Evolutionary conservation across 768 basidiomycete genomes (phyloP), one percentile per base, ranked within the genome.

Genomic region (Leccinum pellstonianum): DNA sequence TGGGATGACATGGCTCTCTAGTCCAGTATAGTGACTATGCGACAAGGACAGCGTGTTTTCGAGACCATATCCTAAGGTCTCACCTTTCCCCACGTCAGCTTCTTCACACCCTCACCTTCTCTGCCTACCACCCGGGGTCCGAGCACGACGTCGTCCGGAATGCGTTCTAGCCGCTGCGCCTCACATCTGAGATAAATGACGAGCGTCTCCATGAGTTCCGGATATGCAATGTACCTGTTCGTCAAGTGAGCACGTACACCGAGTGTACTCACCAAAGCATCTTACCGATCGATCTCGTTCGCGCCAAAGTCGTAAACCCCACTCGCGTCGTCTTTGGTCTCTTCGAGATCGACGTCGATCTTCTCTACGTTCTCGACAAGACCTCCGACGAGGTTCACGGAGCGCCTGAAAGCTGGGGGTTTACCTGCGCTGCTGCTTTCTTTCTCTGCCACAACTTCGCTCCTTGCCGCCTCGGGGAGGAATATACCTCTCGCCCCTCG

Each of bases 401-500:
- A 76, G 7, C 87, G 82, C 37, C 87, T 76, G 75, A 85, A 90
- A 17, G 43, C 68, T 14, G 47, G 43, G 1, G 2, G 31, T 38
- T 47, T 48, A 15, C 25, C 37, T 6, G 23, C 17, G 43, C 0
- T 11, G 3, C n/a, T 46, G 43, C 9, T 7, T 4, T 43, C n/a
- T n/a, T 41, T 41, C 41, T 41, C 41, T 19, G 10, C 43, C 43
- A 46, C 43, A 5, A 11, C 17, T 4, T 46, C 57, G 56, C 59
- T 53, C 7, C 31, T 29, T 4, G 29, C 51, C 31, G 63, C 37
- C 67, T 57, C 56, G 0, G 57, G 43, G 57, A 79, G 79, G 2
- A 77, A 78, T 55, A 92, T 87, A 2, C 89, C 90, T 59, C 81
- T 79, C 9, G 90, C 90, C 5, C 93, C 95, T 12, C 93, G 82